Evolutionary conservation across 345 rosid genomes (phyloP).

Genomic region (Kernera saxatilis): DNA sequence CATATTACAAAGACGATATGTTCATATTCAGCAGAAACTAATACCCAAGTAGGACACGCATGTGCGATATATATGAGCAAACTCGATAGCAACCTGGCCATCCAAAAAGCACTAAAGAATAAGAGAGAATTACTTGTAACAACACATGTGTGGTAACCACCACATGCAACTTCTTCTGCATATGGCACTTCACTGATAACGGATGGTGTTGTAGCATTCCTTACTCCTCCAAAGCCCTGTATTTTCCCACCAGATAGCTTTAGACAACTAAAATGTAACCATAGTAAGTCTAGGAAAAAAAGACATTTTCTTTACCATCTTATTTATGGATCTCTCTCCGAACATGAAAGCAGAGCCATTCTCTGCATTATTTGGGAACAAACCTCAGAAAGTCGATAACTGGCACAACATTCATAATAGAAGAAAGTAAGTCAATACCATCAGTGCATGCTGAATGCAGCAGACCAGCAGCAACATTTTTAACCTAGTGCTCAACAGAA

Average conservation of each 20-base stretch:
- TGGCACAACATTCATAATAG: background rate
- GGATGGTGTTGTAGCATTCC: slow-evolving; percentile 51
- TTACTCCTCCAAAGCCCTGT: slow-evolving; percentile 54
- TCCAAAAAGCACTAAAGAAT: background rate
- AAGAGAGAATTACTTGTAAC: slow-evolving; percentile 55
- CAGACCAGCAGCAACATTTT: slow-evolving; percentile 77
- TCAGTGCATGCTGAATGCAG: slow-evolving; percentile 83
- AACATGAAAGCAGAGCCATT: slow-evolving; percentile 74
- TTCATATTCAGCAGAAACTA: background rate
- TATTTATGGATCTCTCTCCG: slow-evolving; percentile 55
- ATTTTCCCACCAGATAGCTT: slow-evolving; percentile 8
- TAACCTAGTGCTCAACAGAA: slow-evolving; percentile 43
- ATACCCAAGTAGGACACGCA: background rate
- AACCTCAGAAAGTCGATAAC: slow-evolving; percentile 9
- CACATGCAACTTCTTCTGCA: slow-evolving; percentile 78
- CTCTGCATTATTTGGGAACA: slow-evolving; percentile 44
- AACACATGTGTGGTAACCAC: slow-evolving; percentile 91
- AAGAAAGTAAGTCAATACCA: slow-evolving; percentile 44
- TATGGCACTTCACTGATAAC: slow-evolving; percentile 49
- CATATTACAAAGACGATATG: background rate
- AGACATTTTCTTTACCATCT: slow-evolving; percentile 38
- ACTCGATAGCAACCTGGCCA: background rate
- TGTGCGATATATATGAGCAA: background rate
- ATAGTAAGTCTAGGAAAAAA: slow-evolving; percentile 1
- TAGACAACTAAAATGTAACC: background rate